These are phyloP conservation scores for Chamaenerion angustifolium DNA, from an alignment of 345 rosid species.

Conservation along the genomic window DNA sequence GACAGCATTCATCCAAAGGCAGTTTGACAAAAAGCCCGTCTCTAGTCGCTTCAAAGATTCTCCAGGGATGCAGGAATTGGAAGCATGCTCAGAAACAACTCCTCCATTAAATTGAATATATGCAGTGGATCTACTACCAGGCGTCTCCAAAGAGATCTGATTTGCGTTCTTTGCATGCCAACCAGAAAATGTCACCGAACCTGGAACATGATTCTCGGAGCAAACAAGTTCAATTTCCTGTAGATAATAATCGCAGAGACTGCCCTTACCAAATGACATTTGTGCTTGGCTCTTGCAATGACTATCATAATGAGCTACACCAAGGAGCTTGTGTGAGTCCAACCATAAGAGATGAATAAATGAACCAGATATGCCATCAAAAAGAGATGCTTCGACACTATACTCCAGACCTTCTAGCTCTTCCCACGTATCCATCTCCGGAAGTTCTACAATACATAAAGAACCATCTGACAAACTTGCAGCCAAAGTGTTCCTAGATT, in stretches of 20 bases:
- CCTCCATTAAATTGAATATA: slow-evolving; percentile 84
- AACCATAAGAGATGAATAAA: slow-evolving; percentile 64
- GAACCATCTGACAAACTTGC: slow-evolving; percentile 59
- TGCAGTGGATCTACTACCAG: slow-evolving; percentile 43
- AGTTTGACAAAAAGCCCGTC: slow-evolving; percentile 39
- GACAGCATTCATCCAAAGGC: slow-evolving; percentile 64
- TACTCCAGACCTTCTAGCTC: slow-evolving; percentile 67
- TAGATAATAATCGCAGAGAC: slow-evolving; percentile 38
- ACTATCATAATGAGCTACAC: slow-evolving; percentile 49
- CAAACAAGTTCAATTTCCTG: slow-evolving; percentile 66
- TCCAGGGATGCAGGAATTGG: slow-evolving; percentile 34
- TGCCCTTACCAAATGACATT: slow-evolving; percentile 21
- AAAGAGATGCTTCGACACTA: slow-evolving; percentile 38
- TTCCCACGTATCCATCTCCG: slow-evolving; percentile 52
- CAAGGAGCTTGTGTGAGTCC: slow-evolving; percentile 54
- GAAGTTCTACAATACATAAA: slow-evolving; percentile 71
- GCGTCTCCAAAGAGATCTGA: slow-evolving; percentile 34
- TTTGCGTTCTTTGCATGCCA: slow-evolving; percentile 47
- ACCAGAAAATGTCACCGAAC: slow-evolving; percentile 53
- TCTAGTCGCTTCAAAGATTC: slow-evolving; percentile 21
- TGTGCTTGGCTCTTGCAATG: slow-evolving; percentile 25
- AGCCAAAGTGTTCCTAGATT: slow-evolving; percentile 49
- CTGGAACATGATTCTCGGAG: slow-evolving; percentile 51
- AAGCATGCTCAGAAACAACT: slow-evolving; percentile 34
- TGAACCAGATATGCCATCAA: slow-evolving; percentile 43